Percentiles rank a stretch among this genome's conserved stretches.
Evolutionary conservation across 1,139 yeast genomes (phyloP).

Genomic region (Nakaseomyces uthaithaninus): DNA sequence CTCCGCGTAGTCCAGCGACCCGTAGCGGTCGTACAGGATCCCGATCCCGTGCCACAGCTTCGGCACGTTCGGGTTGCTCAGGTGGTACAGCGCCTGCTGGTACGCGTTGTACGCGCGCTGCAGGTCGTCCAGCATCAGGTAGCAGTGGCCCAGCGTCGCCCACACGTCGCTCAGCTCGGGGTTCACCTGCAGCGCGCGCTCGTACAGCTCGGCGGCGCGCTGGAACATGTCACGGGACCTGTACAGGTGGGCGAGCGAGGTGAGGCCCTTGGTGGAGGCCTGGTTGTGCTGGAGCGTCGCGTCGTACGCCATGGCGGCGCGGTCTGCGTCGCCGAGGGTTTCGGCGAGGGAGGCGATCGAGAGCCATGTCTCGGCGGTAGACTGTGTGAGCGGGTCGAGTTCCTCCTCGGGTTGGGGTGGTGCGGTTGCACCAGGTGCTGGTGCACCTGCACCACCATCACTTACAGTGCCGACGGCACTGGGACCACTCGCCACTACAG

Average conservation of each 20-base stretch:
- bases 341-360: conserved; percentile 90
- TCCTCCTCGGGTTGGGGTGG: conserved; percentile 9
- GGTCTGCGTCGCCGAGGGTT: conserved; percentile 77
- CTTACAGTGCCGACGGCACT: not conserved
- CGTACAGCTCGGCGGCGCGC: conserved; percentile 89
- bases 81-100: conserved; percentile 86
- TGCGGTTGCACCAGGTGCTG: not conserved
- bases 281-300: conserved; percentile 84
- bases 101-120: conserved; percentile 94
- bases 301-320: conserved; percentile 84
- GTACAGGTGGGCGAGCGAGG: conserved; percentile 80
- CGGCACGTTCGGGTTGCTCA: conserved; percentile 92
- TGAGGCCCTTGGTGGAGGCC: conserved; percentile 74
- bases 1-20: conserved; percentile 92
- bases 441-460: not conserved
- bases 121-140: conserved; percentile 89
- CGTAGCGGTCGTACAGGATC: conserved; percentile 88
- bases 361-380: conserved; percentile 88
- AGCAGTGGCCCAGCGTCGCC: conserved; percentile 97
- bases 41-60: conserved; percentile 98
- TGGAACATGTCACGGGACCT: conserved; percentile 84
- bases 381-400: conserved; percentile 42
- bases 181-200: conserved; percentile 70
- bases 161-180: conserved; percentile 94
- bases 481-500: not conserved